Evolutionary conservation across 768 basidiomycete genomes (phyloP).

Genomic region (Amanita rubescens): DNA sequence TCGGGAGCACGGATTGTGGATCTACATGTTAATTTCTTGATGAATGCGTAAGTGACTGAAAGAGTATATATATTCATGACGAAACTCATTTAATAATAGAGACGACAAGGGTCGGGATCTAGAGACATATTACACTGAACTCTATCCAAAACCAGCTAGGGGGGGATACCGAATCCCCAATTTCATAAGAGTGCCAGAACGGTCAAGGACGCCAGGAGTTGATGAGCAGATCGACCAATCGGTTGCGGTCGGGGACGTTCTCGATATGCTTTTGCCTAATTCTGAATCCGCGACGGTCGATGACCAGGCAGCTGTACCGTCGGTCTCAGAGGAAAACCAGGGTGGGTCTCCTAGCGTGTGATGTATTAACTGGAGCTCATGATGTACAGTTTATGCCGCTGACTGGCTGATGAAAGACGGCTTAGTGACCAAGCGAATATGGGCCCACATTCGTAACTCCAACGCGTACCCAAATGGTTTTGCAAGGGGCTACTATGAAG

Average conservation of each 20-base stretch:
- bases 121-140: neutral
- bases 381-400: neutral
- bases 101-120: neutral
- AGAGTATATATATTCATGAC: neutral
- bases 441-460: neutral
- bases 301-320: neutral
- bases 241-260: neutral
- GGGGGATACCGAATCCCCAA: neutral
- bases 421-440: neutral
- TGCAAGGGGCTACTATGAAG: neutral
- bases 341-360: neutral
- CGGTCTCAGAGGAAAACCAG: neutral
- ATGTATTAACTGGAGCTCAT: neutral
- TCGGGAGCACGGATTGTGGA: neutral
- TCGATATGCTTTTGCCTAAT: neutral
- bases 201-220: neutral
- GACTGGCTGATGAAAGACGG: neutral
- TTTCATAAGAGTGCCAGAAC: neutral
- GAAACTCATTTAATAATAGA: neutral
- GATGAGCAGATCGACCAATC: neutral
- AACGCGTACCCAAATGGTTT: neutral
- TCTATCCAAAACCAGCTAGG: neutral
- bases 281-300: neutral
- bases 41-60: neutral
- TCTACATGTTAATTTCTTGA: neutral